A percentile compares a stretch with the other conserved stretches of the same genome.
phyloP scores from a whole-genome alignment of 2,329 filamentous ascomycete species.

The Escovopsis sp. region DNA sequence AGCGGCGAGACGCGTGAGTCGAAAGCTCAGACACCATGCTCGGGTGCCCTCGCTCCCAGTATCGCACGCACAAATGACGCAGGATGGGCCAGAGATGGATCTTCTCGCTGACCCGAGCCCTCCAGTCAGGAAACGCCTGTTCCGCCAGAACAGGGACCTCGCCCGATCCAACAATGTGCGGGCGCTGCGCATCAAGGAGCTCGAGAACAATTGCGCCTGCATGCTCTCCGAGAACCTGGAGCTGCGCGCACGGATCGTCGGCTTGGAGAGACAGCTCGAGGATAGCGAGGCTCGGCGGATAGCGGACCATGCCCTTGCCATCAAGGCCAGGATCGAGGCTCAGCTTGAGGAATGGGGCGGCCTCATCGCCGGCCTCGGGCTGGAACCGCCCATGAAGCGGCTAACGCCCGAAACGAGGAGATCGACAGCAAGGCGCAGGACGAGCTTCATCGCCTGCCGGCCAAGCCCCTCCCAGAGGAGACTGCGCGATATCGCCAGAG shows the following conservation, averaged over 20 bases:
- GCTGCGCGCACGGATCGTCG: conserved; percentile 53
- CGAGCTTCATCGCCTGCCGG: conserved; percentile 23
- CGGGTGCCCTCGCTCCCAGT: too few relatives aligned
- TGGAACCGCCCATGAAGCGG: conserved; percentile 39
- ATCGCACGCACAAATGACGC: too few relatives aligned
- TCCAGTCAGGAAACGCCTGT: conserved; percentile 60
- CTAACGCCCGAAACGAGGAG: conserved; percentile 26
- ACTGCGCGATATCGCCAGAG: conserved; percentile 39
- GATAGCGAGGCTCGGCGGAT: conserved; percentile 42
- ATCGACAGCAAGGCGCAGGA: conserved; percentile 19
- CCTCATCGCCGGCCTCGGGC: conserved; percentile 50
- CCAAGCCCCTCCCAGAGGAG: conserved; percentile 39
- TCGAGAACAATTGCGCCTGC: conserved; percentile 61
- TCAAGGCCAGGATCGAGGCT: conserved; percentile 54
- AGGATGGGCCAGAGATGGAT: conserved; percentile 3
- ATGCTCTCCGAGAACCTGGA: conserved; percentile 67
- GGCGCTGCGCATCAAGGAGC: conserved; percentile 57
- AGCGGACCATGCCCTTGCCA: conserved; percentile 49
- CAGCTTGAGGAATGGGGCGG: conserved; percentile 57
- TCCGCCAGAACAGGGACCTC: conserved; percentile 73
- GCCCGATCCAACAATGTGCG: conserved; percentile 65
- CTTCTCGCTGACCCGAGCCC: conserved; percentile 3
- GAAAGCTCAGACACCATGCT: neutral
- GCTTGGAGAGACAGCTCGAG: conserved; percentile 51
- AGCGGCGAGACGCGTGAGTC: conserved; percentile 55